Base-by-base conservation (phyloP, 2,329 filamentous ascomycete species). In the Lachnellula arida region DNA sequence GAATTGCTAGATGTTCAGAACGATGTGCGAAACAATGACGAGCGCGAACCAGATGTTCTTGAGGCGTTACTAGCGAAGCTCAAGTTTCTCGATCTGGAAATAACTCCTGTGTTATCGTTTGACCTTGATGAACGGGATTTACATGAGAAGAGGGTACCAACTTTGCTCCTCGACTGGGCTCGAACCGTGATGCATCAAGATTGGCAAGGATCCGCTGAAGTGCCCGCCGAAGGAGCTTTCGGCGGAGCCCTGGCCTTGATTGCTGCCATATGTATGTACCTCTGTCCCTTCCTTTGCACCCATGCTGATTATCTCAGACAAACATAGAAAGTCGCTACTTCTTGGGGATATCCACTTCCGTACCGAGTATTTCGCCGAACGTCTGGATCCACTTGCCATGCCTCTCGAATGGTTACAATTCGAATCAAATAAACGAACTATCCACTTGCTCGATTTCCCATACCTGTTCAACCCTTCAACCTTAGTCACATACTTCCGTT, bases 401-500 rank as follows among this genome's bases (percentile, higher is more conserved):
- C 88, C 91, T 0, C 77, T 85, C 44, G 81, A 84, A 49, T 96
- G 85, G 88, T 71, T 86, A 51, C 77, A 80, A 4, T 85, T 83
- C 58, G 75, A 74, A 2, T 75, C 81, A 0, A 85, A 83, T 34
- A 82, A 78, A 57, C 84, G 85, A 62, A 82, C 76, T 28, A 75
- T 86, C 22, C 91, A 97, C 70, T 75, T 97, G 0, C 75, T 97
- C 3, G 86, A 91, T 56, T 90, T 88, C 60, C 84, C 89, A 0
- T 95, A 88, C 67, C 77, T 97, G 0, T 96, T 97, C 65, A 84
- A 81, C 19, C 80, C 86, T 0, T 79, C 85, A 0, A 83, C 84
- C 1, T 74, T 96, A 2, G 86, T 96, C 2, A 85, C 84, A 0
- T 96, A 91, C 69, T 97, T 97, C 70, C 86, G 93, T 17, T 84